Evolutionary conservation across 371 early-diverging fungal genomes (phyloP).

Genomic region (Syncephalastrum sp.): DNA sequence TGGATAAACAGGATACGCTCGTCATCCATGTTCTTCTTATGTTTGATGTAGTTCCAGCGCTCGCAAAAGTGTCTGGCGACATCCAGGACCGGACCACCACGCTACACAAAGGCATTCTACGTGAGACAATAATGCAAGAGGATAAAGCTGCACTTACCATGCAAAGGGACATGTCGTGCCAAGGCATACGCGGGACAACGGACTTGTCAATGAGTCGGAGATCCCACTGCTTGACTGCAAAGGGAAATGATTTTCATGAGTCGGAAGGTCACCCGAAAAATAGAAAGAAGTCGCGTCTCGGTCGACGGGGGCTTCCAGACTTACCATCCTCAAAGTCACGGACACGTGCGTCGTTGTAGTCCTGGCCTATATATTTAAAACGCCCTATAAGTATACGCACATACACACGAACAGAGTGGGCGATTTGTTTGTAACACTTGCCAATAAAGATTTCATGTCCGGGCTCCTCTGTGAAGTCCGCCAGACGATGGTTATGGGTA

Average conservation of each 20-base stretch:
- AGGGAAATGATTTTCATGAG: constrained; percentile 44
- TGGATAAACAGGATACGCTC: constrained; percentile 38
- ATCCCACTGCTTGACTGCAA: constrained; percentile 58
- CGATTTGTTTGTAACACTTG: constrained; percentile 17
- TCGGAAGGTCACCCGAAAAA: background rate
- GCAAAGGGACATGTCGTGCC: constrained; percentile 91
- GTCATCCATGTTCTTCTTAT: constrained; percentile 39
- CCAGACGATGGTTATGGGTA: constrained; percentile 78
- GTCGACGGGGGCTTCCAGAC: background rate
- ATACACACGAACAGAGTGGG: constrained; percentile 42
- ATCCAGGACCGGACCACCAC: constrained; percentile 80
- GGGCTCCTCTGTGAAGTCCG: constrained; percentile 55
- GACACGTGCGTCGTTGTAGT: constrained; percentile 90
- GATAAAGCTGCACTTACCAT: constrained; percentile 46
- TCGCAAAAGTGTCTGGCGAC: constrained; percentile 89
- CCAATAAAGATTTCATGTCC: constrained; percentile 6
- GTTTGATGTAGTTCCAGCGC: constrained; percentile 90
- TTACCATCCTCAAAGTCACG: constrained; percentile 84
- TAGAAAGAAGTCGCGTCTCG: background rate
- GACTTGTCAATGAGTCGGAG: constrained; percentile 65
- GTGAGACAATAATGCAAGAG: background rate
- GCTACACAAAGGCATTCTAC: constrained; percentile 20
- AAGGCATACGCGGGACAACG: constrained; percentile 86
- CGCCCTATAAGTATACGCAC: background rate
- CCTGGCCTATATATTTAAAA: constrained; percentile 59